These are phyloP conservation scores for Globisporangium mamillatum DNA, from an alignment of 352 stramenopile species.

Conservation along the genomic window DNA sequence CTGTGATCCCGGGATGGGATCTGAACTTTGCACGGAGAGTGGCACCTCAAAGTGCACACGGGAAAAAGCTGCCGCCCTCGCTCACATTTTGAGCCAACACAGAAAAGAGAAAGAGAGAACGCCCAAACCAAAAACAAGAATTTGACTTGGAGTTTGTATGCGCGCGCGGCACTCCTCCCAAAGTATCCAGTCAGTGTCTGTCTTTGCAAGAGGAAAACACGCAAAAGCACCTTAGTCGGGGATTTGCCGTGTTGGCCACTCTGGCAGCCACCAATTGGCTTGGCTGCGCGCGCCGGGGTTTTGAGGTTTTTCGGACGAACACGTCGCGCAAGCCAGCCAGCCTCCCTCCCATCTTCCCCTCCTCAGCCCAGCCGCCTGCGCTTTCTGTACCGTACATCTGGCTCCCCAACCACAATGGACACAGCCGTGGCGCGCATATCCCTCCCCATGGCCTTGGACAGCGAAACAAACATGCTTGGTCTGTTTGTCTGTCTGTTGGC, in stretches of 20 bases:
- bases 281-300: background rate
- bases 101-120: background rate
- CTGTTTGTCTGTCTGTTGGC: background rate
- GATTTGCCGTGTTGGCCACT: slow-evolving; percentile 29
- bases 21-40: background rate
- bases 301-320: background rate
- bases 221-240: background rate
- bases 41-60: background rate
- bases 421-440: slow-evolving; percentile 5
- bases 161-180: background rate
- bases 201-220: slow-evolving; percentile 6
- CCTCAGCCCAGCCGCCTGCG: slow-evolving; percentile 3
- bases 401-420: slow-evolving; percentile 4
- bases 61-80: background rate
- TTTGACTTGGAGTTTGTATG: slow-evolving; percentile 7
- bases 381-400: slow-evolving; percentile 15
- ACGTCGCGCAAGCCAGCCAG: background rate
- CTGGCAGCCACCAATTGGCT: slow-evolving; percentile 5
- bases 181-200: background rate
- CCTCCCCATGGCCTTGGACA: background rate
- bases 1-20: background rate
- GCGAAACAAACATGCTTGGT: background rate
- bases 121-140: slow-evolving; percentile 3
- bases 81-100: background rate
- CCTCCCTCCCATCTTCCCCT: too few relatives aligned